A percentile compares a stretch with the other conserved stretches of the same genome.
Conservation (phyloP, 805 yeast genomes). For the Yamadazyma ubonensis region DNA sequence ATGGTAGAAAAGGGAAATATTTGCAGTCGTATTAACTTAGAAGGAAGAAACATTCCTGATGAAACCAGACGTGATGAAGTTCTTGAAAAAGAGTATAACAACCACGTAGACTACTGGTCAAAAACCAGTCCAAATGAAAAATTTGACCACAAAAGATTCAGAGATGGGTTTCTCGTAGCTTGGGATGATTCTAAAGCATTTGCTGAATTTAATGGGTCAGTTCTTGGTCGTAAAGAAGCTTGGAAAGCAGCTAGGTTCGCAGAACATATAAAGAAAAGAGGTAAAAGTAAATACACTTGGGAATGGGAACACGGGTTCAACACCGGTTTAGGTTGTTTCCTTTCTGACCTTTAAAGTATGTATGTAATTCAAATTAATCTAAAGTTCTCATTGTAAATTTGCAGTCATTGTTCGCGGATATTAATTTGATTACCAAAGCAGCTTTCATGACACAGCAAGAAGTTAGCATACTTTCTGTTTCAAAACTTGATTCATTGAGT, state of each 20-base stretch:
- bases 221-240: constrained; percentile 69
- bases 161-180: constrained; percentile 74
- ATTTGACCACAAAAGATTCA: constrained; percentile 78
- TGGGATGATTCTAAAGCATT: constrained; percentile 74
- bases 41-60: constrained; percentile 35
- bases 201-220: constrained; percentile 64
- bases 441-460: constrained; percentile 7
- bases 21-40: constrained; percentile 20
- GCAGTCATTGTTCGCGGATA: not conserved
- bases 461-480: constrained; percentile 4
- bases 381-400: not conserved
- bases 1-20: constrained; percentile 64
- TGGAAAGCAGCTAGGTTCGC: constrained; percentile 62
- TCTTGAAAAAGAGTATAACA: constrained; percentile 33
- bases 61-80: constrained; percentile 41
- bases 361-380: too few relatives aligned
- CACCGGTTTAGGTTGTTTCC: constrained; percentile 53
- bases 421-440: not conserved
- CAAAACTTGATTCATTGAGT: not conserved
- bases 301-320: constrained; percentile 88
- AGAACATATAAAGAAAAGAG: constrained; percentile 60
- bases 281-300: constrained; percentile 64
- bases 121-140: constrained; percentile 51
- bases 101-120: constrained; percentile 72
- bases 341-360: not conserved